A percentile compares a stretch with the other conserved stretches of the same genome.
phyloP scores from a whole-genome alignment of 2,329 filamentous ascomycete species.

The Camptophora hylomeconis region DNA sequence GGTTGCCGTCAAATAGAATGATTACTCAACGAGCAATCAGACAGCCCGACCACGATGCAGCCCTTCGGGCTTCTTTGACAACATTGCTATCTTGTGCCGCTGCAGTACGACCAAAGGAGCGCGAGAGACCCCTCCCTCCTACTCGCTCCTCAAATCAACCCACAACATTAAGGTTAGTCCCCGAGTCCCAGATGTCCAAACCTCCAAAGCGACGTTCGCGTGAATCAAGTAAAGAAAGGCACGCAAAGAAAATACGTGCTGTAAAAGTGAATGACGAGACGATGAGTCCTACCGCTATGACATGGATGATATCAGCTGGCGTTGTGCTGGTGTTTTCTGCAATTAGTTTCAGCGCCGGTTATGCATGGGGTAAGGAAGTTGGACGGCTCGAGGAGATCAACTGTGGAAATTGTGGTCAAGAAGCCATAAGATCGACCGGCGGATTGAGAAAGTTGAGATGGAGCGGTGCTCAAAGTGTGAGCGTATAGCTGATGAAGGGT shows the following conservation, averaged over 20 bases:
- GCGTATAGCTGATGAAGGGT: not conserved
- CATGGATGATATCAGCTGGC: conserved; percentile 53
- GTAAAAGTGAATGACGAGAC: conserved; percentile 22
- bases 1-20: conserved; percentile 13
- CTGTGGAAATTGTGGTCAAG: conserved; percentile 30
- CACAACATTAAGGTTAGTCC: conserved; percentile 41
- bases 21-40: conserved; percentile 19
- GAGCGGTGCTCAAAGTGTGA: conserved; percentile 17
- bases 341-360: conserved; percentile 52
- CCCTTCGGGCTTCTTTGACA: conserved; percentile 81
- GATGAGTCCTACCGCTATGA: conserved; percentile 48
- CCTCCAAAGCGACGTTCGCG: conserved; percentile 17
- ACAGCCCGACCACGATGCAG: conserved; percentile 74
- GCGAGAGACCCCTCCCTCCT: conserved; percentile 17
- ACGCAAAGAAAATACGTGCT: conserved; percentile 18
- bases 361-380: conserved; percentile 47
- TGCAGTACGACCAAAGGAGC: conserved; percentile 65
- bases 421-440: conserved; percentile 27
- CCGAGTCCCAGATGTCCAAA: conserved; percentile 41
- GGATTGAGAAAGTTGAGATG: conserved; percentile 31
- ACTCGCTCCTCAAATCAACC: conserved; percentile 12
- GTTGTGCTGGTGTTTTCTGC: conserved; percentile 52
- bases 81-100: conserved; percentile 91
- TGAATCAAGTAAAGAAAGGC: conserved; percentile 27
- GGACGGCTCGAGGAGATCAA: conserved; percentile 37